Conservation (phyloP, 2,329 filamentous ascomycete species). For the Fusarium miscanthi region DNA sequence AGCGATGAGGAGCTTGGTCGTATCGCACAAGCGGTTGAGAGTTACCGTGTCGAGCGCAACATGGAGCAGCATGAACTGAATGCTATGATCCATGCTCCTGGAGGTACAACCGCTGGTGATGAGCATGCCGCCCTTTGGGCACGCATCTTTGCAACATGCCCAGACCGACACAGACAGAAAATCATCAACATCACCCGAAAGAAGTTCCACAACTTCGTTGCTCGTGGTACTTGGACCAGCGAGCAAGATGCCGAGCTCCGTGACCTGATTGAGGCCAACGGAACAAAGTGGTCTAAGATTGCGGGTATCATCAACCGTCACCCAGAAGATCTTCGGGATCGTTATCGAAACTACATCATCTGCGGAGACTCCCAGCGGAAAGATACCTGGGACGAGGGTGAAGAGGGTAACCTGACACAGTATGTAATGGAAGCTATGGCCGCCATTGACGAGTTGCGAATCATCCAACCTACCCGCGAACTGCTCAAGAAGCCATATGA, state of each 20-base stretch:
- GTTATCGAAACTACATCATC: conserved; percentile 75
- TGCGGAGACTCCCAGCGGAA: conserved; percentile 64
- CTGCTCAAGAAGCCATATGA: conserved; percentile 58
- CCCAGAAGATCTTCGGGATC: conserved; percentile 74
- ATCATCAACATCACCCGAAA: conserved; percentile 68
- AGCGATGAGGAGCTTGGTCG: conserved; percentile 56
- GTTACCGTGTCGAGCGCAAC: conserved; percentile 56
- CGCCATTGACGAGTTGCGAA: conserved; percentile 56
- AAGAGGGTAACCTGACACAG: conserved; percentile 65
- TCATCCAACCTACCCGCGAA: conserved; percentile 47
- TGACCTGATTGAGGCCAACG: conserved; percentile 50
- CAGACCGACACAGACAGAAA: conserved; percentile 63
- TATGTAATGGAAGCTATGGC: conserved; percentile 65
- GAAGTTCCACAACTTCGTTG: conserved; percentile 73
- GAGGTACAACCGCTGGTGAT: conserved; percentile 51
- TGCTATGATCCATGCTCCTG: conserved; percentile 53
- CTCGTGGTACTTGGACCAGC: conserved; percentile 58
- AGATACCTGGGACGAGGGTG: conserved; percentile 69
- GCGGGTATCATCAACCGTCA: conserved; percentile 71
- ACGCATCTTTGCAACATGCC: conserved; percentile 59
- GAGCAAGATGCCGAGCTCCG: conserved; percentile 53
- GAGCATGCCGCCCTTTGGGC: conserved; percentile 61
- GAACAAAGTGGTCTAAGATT: conserved; percentile 71
- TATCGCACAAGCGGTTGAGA: conserved; percentile 56
- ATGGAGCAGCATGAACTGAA: conserved; percentile 61